phyloP scores from a whole-genome alignment of 495 filamentous ascomycete species.

The Aspergillus egyptiacus region DNA sequence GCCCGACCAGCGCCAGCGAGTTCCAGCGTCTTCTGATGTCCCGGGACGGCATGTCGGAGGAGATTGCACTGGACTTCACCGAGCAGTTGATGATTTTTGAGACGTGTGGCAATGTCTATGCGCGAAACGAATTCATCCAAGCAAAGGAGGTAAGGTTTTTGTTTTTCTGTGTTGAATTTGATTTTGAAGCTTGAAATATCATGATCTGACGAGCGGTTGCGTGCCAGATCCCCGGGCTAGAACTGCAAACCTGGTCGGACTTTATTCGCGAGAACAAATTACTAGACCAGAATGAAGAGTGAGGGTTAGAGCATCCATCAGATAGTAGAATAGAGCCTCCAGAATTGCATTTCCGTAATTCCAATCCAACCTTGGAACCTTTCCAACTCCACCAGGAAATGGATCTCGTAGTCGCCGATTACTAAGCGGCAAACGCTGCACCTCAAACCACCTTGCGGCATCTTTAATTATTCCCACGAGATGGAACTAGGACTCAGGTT shows the following conservation, averaged over 20 bases:
- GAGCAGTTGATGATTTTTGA: conserved; percentile 19
- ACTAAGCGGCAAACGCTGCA: too few species aligned
- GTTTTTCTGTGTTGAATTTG: not conserved
- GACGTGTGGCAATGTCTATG: conserved; percentile 14
- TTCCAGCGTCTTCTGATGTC: conserved; percentile 12
- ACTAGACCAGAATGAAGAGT: not conserved
- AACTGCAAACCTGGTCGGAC: conserved; percentile 3
- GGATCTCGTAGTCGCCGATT: too few species aligned
- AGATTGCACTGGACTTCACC: conserved; percentile 15
- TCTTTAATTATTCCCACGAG: too few species aligned
- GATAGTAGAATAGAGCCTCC: too few species aligned
- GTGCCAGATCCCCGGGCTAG: conserved; percentile 5
- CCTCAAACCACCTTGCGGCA: too few species aligned
- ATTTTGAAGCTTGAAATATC: not conserved
- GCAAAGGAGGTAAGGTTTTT: conserved; percentile 15
- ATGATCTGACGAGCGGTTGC: not conserved
- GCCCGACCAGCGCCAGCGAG: not conserved
- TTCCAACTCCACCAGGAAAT: too few species aligned
- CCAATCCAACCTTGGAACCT: too few species aligned
- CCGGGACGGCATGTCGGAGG: conserved; percentile 10
- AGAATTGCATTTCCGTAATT: too few species aligned
- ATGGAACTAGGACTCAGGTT: too few species aligned
- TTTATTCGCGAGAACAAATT: conserved; percentile 2
- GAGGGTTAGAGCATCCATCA: not conserved
- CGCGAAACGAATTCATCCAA: conserved; percentile 10